Percentiles rank a stretch among this genome's conserved stretches.
These are phyloP conservation scores for Samsoniella hepiali DNA, from an alignment of 2,329 filamentous ascomycete genomes.

Conservation along the genomic window DNA sequence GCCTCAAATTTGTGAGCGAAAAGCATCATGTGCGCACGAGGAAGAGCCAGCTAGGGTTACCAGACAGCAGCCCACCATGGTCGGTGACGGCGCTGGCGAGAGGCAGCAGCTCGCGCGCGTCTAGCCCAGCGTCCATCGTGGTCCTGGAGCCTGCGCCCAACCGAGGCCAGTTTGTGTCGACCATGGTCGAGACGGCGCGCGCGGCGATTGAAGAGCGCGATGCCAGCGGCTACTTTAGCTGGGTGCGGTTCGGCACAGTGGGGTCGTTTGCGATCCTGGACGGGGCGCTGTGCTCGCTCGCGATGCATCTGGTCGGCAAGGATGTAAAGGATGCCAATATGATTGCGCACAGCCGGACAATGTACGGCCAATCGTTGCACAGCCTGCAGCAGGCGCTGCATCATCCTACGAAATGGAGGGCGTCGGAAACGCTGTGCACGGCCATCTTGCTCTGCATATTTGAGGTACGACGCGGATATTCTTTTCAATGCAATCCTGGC, in stretches of 20 bases:
- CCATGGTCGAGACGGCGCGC: constrained; percentile 29
- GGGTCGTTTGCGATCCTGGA: constrained; percentile 37
- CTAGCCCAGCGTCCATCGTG: constrained; percentile 21
- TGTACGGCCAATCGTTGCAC: constrained; percentile 38
- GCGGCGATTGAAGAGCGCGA: constrained; percentile 22
- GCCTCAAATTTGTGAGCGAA: constrained; percentile 38
- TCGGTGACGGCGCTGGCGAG: not conserved
- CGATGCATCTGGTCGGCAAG: constrained; percentile 39
- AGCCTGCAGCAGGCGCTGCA: constrained; percentile 36
- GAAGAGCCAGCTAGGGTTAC: not conserved
- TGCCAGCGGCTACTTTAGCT: constrained; percentile 27
- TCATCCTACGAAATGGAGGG: constrained; percentile 37
- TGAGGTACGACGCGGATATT: constrained; percentile 31
- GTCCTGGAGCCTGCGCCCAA: constrained; percentile 22
- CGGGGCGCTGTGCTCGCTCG: constrained; percentile 37
- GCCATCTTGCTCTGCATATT: constrained; percentile 40
- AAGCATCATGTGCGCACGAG: constrained; percentile 36
- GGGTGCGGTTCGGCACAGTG: constrained; percentile 29
- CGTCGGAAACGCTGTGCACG: constrained; percentile 41
- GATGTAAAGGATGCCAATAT: constrained; percentile 29
- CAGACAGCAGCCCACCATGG: constrained; percentile 22
- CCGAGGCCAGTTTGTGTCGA: constrained; percentile 32
- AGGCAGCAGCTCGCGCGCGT: constrained; percentile 15
- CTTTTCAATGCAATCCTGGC: not conserved
- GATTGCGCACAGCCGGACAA: constrained; percentile 33